These are phyloP conservation scores for Rhinocladiella similis DNA, from an alignment of 2,329 filamentous ascomycete species.

Conservation along the genomic window DNA sequence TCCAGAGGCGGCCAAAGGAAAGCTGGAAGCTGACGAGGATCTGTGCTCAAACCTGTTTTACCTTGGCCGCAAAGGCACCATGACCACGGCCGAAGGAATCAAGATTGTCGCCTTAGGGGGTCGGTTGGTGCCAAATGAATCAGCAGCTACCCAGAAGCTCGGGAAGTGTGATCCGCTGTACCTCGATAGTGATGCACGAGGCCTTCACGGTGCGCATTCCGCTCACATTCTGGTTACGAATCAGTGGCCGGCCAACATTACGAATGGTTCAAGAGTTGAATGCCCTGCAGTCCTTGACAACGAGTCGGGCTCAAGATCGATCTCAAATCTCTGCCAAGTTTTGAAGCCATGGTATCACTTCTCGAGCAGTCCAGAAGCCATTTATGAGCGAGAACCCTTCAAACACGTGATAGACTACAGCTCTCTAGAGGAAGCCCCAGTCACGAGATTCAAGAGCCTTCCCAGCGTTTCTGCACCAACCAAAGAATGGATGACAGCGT, in stretches of 20 bases:
- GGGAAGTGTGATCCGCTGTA: slow-evolving; percentile 78
- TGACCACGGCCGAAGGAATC: slow-evolving; percentile 87
- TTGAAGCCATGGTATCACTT: slow-evolving; percentile 94
- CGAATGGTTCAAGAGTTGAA: slow-evolving; percentile 64
- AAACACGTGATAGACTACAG: slow-evolving; percentile 41
- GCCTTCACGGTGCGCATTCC: slow-evolving; percentile 71
- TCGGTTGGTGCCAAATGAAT: slow-evolving; percentile 56
- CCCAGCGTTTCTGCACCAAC: slow-evolving; percentile 72
- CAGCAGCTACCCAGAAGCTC: slow-evolving; percentile 63
- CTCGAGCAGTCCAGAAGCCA: slow-evolving; percentile 67
- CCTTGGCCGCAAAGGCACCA: slow-evolving; percentile 80
- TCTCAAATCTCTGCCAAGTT: slow-evolving; percentile 74
- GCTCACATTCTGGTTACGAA: slow-evolving; percentile 86
- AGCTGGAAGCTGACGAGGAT: slow-evolving; percentile 69
- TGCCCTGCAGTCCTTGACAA: slow-evolving; percentile 52
- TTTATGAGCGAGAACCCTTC: slow-evolving; percentile 92
- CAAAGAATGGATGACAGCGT: slow-evolving; percentile 67
- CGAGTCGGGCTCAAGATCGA: slow-evolving; percentile 61
- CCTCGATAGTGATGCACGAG: slow-evolving; percentile 72
- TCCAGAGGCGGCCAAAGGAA: slow-evolving; percentile 69
- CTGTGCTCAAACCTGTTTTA: slow-evolving; percentile 90
- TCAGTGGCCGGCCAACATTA: slow-evolving; percentile 78
- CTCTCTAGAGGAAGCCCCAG: slow-evolving; percentile 54
- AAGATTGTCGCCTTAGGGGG: slow-evolving; percentile 87
- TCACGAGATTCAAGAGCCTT: slow-evolving; percentile 90